Evolutionary conservation across 345 rosid species (phyloP), one percentile per base, ranked within the genome.

Genomic region (Eucalyptus albens): DNA sequence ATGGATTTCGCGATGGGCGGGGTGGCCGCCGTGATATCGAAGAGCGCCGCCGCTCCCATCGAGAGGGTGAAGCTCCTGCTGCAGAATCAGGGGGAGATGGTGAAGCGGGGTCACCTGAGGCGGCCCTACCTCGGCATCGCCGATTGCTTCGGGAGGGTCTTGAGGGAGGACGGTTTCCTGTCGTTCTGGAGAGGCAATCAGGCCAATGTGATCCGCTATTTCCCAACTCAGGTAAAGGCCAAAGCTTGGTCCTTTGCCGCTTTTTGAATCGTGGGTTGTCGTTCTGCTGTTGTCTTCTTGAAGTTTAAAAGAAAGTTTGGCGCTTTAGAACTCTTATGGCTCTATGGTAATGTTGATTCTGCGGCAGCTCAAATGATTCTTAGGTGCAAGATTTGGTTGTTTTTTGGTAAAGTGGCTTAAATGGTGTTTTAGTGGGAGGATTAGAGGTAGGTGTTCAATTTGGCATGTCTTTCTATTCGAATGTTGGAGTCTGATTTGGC

Each of bases 131-230:
- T 89, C 51, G 97, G 96, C 86, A 67, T 96, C 69, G 89, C 91
- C 56, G 94, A 97, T 92, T 96, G 99, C 93, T 96, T 98, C 89
- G 89, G 50, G 88, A 93, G 97, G 95, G 93, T 97, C 69, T 93
- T 94, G 55, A 94, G 92, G 92, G 98, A 98, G 89, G 99, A 98
- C 93, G 99, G 98, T 44, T 47, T 93, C n/a, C 82, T 91, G 55
- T 97, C 98, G 60, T 96, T 96, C 87, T 98, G 99, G 99, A 97
- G 99, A 92, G 99, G 99, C 45, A 94, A 96, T 91, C 99, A 96
- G 94, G 99, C 97, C 92, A 98, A 93, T 92, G 94, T 96, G 91
- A 96, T 98, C 9, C 93, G 99, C 59, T 98, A 96, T 93, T 94
- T 97, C 93, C 99, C 99, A 31, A 97, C 99, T 69, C 98, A 97